Base-by-base conservation (phyloP, 2,329 filamentous ascomycete species). In the Penicillium vulpinum region DNA sequence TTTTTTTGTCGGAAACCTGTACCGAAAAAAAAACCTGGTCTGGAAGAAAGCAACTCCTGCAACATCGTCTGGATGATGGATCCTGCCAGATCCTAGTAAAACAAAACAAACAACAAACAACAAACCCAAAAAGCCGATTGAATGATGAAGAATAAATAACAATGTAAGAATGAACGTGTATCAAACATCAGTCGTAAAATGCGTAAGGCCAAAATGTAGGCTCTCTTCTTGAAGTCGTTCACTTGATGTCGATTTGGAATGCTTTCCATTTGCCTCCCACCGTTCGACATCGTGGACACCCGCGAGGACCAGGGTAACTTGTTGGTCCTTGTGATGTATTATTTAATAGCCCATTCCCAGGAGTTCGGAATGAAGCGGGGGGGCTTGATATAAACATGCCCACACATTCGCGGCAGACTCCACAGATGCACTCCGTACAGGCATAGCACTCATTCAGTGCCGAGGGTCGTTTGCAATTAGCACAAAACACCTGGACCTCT, bases 341-440 rank as follows among this genome's bases (percentile, higher is more conserved):
- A 44, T 64, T 66, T 49, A 65, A 36, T 10, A 39, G 36, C 1
- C 64, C 65, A 48, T 70, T 70, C 2, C 65, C 66, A 4, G 68
- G 68, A 48, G 71, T 77, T 18, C 73, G 61, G 53, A 75, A 75
- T 2, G 73, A 71, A 16, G 72, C 66, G 0, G 76, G 71, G 21
- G 77, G 75, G 57, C 75, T 76, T 60, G 72, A 70, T 50, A 78
- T 74, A 63, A 78, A 77, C 70, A 75, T 71, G 52, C 70, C 69
- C 56, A 97, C 91, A 68, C 93, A 97, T 57, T 91, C 86, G 62
- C 88, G 86, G 74, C 94, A 97, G 48, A 97, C 83, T 16, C 92
- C 93, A 72, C 91, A 96, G 62, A 97, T 96, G 73, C 94, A 97
- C 74, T 97, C 92, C 1, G 92, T 96, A 73, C 93, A 97, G 22